A percentile compares a stretch with the other conserved stretches of the same genome.
Evolutionary conservation across 768 basidiomycete species (phyloP).

Genomic region (Rhizopogon roseolus): DNA sequence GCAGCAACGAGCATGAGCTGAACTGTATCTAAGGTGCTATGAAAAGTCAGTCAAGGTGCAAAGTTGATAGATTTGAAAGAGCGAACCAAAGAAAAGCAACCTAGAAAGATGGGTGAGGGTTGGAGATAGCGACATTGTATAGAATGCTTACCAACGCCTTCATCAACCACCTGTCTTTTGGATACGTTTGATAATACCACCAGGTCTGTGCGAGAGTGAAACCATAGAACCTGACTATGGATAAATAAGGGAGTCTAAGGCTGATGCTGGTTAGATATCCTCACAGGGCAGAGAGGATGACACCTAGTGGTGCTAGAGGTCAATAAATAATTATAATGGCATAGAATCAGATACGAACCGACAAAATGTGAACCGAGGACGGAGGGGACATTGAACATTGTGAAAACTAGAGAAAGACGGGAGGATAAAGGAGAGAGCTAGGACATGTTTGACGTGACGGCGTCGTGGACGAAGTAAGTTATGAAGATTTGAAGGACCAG

Average conservation of each 20-base stretch:
- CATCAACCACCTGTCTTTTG: conserved; percentile 23
- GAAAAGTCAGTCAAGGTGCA: not conserved
- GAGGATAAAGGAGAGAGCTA: not conserved
- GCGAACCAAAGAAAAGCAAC: conserved; percentile 25
- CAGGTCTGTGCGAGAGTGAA: conserved; percentile 30
- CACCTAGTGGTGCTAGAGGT: conserved; percentile 14
- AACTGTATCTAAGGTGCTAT: conserved; percentile 21
- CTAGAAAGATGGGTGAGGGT: conserved; percentile 6
- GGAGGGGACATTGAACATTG: conserved; percentile 13
- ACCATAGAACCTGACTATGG: conserved; percentile 25
- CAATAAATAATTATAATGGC: not conserved
- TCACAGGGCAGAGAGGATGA: conserved; percentile 27
- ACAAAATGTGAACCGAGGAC: conserved; percentile 24
- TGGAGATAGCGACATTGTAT: not conserved
- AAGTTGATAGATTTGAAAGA: not conserved
- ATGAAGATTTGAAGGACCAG: conserved; percentile 17
- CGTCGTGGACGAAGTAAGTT: conserved; percentile 21
- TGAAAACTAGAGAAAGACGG: not conserved
- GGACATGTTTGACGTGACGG: conserved; percentile 19
- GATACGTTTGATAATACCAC: conserved; percentile 27
- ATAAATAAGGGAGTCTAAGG: not conserved
- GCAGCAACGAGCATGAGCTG: conserved; percentile 25
- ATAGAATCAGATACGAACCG: conserved; percentile 8
- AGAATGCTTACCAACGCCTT: conserved; percentile 24
- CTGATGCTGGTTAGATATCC: not conserved